Percentiles rank a stretch among this genome's conserved stretches.
phyloP scores from a whole-genome alignment of 2,329 filamentous ascomycete species.

The Samsoniella hepiali region DNA sequence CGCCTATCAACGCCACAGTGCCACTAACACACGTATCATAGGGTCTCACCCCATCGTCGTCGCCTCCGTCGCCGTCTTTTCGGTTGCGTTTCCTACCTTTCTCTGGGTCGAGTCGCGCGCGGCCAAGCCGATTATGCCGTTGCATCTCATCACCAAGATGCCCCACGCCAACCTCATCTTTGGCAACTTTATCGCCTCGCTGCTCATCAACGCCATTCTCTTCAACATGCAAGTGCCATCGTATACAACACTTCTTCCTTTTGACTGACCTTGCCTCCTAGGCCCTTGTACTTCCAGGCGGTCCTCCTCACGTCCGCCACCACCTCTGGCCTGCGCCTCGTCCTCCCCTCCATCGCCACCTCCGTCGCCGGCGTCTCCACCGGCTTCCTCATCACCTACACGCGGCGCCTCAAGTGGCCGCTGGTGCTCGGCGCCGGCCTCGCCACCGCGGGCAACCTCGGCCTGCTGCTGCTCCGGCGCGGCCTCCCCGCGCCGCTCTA shows the following conservation, averaged over 20 bases:
- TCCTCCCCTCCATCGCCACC: constrained; percentile 58
- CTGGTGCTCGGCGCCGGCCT: constrained; percentile 48
- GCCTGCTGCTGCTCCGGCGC: constrained; percentile 49
- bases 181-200: constrained; percentile 49
- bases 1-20: background rate
- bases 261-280: constrained; percentile 25
- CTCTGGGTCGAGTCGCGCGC: constrained; percentile 51
- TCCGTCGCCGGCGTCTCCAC: constrained; percentile 54
- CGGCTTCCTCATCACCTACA: constrained; percentile 60
- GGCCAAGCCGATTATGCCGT: constrained; percentile 57
- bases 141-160: constrained; percentile 46
- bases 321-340: constrained; percentile 67
- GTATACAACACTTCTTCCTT: background rate
- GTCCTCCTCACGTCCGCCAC: constrained; percentile 69
- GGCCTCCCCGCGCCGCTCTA: constrained; percentile 52
- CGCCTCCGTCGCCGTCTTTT: constrained; percentile 46
- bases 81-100: constrained; percentile 48
- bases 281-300: constrained; percentile 73
- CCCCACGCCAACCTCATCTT: constrained; percentile 59
- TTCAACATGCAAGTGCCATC: constrained; percentile 51
- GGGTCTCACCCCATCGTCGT: constrained; percentile 59
- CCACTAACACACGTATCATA: constrained; percentile 23
- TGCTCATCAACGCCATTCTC: constrained; percentile 53
- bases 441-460: constrained; percentile 48
- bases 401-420: constrained; percentile 58